Evolutionary conservation across 2,329 filamentous ascomycete species (phyloP), one percentile per base, ranked within the genome.

Genomic region (Aureobasidium lini): DNA sequence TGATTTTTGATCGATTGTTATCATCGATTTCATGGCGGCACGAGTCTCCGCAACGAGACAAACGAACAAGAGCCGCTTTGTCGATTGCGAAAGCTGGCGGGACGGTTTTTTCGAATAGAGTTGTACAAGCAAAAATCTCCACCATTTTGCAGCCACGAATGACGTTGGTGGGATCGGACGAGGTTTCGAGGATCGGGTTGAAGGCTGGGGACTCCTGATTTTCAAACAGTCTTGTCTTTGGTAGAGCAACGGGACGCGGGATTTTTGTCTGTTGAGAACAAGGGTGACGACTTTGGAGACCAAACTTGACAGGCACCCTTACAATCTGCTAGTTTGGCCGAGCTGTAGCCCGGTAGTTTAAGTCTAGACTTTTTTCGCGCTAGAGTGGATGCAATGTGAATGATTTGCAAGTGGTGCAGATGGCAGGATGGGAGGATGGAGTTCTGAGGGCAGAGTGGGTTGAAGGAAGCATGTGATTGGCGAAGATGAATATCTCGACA

Each of bases 41-140:
- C 16, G 8, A 29, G 18, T 39, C 32, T 36, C 46, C 46, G 46
- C 36, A 42, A 34, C 49, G 39, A 54, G 39, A 13, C 3, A 18
- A n/a, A 42, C 28, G 28, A 28, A 42, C 39, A 28, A 29, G 18
- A 8, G 32, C 6, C 34, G 48, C 18, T 40, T 49, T 50, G 36
- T 29, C 40, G 50, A 54, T 23, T 32, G 37, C 37, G 50, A 42
- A 28, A 42, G 28, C 9, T 43, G 37, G 50, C 37, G 37, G 39
- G 39, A 31, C 50, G 50, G 50, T 10, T 31, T 42, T 31, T 1
- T 23, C 18, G 48, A 52, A 52, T 54, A 54, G 18, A 54, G 50
- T 54, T 54, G 50, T 54, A 43, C 50, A 54, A 54, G 52, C 40
- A 43, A 56, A 46, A 54, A 54, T 54, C 50, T 54, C 50, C 50